Conservation (phyloP, 345 rosid genomes). For the Linum trigynum region DNA sequence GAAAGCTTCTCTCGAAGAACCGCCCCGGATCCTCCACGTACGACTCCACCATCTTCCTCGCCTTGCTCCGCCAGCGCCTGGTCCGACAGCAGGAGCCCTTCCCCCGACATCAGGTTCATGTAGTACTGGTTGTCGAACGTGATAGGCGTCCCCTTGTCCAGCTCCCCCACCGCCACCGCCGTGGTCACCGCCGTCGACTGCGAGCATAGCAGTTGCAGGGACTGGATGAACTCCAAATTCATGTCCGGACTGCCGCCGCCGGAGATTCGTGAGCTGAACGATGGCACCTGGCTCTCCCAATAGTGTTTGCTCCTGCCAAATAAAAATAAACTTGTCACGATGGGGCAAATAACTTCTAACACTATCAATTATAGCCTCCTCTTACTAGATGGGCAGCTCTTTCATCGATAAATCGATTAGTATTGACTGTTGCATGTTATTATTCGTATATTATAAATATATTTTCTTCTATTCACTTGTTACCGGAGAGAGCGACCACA, state of each 20-base stretch:
- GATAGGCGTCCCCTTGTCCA: constrained; percentile 59
- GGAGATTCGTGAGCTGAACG: constrained; percentile 47
- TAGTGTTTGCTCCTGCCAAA: constrained; percentile 58
- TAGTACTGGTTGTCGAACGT: constrained; percentile 84
- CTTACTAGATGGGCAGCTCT: too few species aligned
- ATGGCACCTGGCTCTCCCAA: constrained; percentile 77
- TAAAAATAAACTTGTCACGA: too few species aligned
- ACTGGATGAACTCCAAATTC: constrained; percentile 49
- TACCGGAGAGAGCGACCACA: constrained; percentile 75
- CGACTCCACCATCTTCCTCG: constrained; percentile 40
- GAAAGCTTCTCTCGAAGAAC: constrained; percentile 31
- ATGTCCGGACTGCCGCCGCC: constrained; percentile 32
- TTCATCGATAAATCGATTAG: too few species aligned
- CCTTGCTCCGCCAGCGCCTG: constrained; percentile 46
- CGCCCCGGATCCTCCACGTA: constrained; percentile 39
- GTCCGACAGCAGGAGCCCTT: constrained; percentile 76
- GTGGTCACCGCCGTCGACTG: constrained; percentile 7
- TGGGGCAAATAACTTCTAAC: too few species aligned
- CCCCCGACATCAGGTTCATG: constrained; percentile 57
- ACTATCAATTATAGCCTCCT: too few species aligned
- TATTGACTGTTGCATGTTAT: neutral
- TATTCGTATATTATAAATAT: too few species aligned
- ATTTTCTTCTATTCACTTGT: neutral
- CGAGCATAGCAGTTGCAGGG: constrained; percentile 56
- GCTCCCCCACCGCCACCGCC: constrained; percentile 37